Evolutionary conservation across 768 basidiomycete species (phyloP).

Genomic region (Boletus huronensis): DNA sequence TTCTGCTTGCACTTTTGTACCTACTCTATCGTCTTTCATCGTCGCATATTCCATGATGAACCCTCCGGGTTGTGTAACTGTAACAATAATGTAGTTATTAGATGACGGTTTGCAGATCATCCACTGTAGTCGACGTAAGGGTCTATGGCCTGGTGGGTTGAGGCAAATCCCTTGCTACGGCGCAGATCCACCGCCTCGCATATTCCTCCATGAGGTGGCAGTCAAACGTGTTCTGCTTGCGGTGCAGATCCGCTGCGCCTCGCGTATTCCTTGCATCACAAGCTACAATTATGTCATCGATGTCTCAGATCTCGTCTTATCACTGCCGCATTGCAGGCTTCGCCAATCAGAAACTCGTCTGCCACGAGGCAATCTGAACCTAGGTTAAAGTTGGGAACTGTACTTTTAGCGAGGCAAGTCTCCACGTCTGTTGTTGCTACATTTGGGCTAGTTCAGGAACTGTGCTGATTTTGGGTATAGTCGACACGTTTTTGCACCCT

Average conservation of each 20-base stretch:
- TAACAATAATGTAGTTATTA: not conserved
- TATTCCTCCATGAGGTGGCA: no score
- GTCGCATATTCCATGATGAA: not conserved
- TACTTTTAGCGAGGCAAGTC: no score
- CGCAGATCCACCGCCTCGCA: not conserved
- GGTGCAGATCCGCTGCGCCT: no score
- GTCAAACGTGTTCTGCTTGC: no score
- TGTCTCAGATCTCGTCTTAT: no score
- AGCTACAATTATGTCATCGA: no score
- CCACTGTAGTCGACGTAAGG: not conserved
- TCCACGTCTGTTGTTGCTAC: no score
- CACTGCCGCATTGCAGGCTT: not conserved
- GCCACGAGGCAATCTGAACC: not conserved
- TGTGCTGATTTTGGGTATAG: no score
- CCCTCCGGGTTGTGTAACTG: not conserved
- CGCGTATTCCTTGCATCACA: no score
- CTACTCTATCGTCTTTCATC: not conserved
- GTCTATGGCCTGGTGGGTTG: no score
- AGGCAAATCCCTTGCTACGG: not conserved
- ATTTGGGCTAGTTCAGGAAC: no score
- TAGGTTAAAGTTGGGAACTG: not conserved
- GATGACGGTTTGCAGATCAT: not conserved
- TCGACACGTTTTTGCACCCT: no score
- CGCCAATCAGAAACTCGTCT: not conserved
- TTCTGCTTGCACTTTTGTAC: constrained; percentile 11